Conservation (phyloP, 2,329 filamentous ascomycete species). For the Emergomyces pasteurianus region DNA sequence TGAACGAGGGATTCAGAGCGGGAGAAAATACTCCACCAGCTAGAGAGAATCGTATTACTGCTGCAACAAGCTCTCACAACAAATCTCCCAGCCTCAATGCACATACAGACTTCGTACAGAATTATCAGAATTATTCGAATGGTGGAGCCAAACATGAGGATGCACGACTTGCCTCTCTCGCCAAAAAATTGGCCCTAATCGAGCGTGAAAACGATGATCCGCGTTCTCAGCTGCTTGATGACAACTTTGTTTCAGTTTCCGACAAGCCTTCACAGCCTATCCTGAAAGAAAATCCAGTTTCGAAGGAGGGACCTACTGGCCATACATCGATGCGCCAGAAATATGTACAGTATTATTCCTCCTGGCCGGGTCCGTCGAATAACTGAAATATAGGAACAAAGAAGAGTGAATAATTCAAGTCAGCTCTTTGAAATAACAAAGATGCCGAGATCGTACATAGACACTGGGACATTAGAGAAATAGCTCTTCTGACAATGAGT, state of each 20-base stretch:
- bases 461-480: not conserved
- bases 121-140: slow-evolving; percentile 20
- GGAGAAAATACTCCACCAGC: not conserved
- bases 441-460: not conserved
- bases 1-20: not conserved
- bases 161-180: slow-evolving; percentile 11
- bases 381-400: not conserved
- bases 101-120: slow-evolving; percentile 8
- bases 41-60: not conserved
- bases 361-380: not conserved
- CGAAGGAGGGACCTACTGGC: not conserved
- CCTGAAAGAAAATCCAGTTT: not conserved
- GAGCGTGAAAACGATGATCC: slow-evolving; percentile 12
- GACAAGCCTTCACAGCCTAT: not conserved
- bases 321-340: not conserved
- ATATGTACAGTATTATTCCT: not conserved
- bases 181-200: slow-evolving; percentile 6
- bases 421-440: not conserved
- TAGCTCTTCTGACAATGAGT: not conserved
- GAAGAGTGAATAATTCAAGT: not conserved
- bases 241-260: not conserved
- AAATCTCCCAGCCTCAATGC: not conserved
- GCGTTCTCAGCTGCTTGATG: not conserved
- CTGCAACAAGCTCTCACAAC: not conserved
- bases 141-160: slow-evolving; percentile 21